Conservation (phyloP, 2,329 filamentous ascomycete species). For the Stachybotrys chartarum region DNA sequence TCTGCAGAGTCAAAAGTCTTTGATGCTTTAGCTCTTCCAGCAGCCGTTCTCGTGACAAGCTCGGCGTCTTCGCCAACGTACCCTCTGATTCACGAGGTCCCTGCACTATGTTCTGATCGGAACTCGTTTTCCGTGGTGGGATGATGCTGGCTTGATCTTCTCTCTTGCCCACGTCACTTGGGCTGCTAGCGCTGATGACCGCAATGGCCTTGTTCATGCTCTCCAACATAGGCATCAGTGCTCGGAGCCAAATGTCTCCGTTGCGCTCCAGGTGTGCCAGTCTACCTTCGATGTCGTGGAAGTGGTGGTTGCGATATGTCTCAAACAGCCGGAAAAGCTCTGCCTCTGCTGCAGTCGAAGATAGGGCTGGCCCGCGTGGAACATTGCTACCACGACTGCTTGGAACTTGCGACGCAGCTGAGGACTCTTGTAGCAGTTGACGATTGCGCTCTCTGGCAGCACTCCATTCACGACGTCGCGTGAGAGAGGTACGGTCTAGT, state of each 20-base stretch:
- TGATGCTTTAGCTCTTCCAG: neutral
- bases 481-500: constrained; percentile 21
- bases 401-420: too few relatives aligned
- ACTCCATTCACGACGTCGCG: constrained; percentile 26
- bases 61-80: neutral
- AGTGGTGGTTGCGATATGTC: constrained; percentile 30
- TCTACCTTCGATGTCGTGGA: constrained; percentile 40
- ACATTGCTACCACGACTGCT: neutral
- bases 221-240: constrained; percentile 37
- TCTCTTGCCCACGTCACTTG: neutral
- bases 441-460: constrained; percentile 18
- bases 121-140: constrained; percentile 17
- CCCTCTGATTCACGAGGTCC: neutral
- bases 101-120: neutral
- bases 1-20: neutral
- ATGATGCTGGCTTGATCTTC: neutral
- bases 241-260: constrained; percentile 36
- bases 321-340: constrained; percentile 32
- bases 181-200: neutral
- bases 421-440: neutral
- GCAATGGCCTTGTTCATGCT: constrained; percentile 31
- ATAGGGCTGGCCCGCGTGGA: neutral
- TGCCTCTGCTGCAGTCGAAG: constrained; percentile 12
- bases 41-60: neutral
- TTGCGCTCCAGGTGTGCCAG: constrained; percentile 38